Conservation (phyloP, 495 filamentous ascomycete genomes). For the Aspergillus steynii region DNA sequence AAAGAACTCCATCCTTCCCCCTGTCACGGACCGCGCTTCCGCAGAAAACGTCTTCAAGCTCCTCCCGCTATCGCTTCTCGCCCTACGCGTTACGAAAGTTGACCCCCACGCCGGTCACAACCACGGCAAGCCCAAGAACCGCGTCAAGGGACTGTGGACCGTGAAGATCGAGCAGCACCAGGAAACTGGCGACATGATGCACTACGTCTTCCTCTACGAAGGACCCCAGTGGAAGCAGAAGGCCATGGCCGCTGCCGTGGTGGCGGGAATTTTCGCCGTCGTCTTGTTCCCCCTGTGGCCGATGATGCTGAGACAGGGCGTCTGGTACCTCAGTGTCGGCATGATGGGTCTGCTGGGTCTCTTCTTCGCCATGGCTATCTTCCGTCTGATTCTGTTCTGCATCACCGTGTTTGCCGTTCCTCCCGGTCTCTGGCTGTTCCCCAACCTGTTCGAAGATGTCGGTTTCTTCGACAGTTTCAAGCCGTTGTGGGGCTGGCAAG, state of each 20-base stretch:
- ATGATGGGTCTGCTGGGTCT: slow-evolving; percentile 88
- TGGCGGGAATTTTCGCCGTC: slow-evolving; percentile 78
- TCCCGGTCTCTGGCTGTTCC: slow-evolving; percentile 95
- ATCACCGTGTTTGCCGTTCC: slow-evolving; percentile 81
- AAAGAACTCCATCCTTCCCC: slow-evolving; percentile 87
- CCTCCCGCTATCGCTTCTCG: slow-evolving; percentile 91
- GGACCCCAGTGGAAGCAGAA: slow-evolving; percentile 92
- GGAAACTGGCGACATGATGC: slow-evolving; percentile 83
- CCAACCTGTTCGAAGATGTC: slow-evolving; percentile 98
- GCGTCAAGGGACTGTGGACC: slow-evolving; percentile 93
- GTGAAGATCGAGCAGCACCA: slow-evolving; percentile 97
- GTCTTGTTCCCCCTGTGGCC: slow-evolving; percentile 99
- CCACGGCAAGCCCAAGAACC: slow-evolving; percentile 78
- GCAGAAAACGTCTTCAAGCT: slow-evolving; percentile 94
- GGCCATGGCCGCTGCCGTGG: slow-evolving; percentile 79
- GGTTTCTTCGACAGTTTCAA: slow-evolving; percentile 98
- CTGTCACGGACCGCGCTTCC: slow-evolving; percentile 79
- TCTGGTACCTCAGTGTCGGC: slow-evolving; percentile 97
- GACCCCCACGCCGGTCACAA: slow-evolving; percentile 73
- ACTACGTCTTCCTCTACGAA: slow-evolving; percentile 97
- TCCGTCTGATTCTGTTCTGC: slow-evolving; percentile 93
- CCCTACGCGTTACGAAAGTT: slow-evolving; percentile 83
- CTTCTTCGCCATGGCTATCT: slow-evolving; percentile 97
- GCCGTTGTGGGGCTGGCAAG: slow-evolving; percentile 97
- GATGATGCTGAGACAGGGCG: slow-evolving; percentile 82